phyloP scores from a whole-genome alignment of 2,329 filamentous ascomycete species.

The Apiospora hydei region DNA sequence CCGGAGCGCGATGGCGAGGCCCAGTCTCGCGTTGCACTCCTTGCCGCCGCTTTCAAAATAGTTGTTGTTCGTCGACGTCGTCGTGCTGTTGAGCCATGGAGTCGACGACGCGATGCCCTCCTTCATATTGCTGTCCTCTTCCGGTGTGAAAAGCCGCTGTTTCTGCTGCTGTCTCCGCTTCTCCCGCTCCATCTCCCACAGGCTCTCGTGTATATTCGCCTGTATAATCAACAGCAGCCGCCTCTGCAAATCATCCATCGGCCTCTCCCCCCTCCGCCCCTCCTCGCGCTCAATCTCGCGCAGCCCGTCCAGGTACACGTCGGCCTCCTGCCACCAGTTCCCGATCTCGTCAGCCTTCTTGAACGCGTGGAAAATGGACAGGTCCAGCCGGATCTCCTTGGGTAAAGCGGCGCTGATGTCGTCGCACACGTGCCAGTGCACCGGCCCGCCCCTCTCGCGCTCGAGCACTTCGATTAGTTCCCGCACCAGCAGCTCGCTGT shows the following conservation, averaged over 20 bases:
- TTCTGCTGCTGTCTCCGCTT: not conserved
- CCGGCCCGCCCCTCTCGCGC: not conserved
- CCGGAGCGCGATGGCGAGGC: not conserved
- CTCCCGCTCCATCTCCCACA: not conserved
- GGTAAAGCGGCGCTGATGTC: not conserved
- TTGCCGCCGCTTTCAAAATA: not conserved
- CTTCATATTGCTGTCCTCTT: not conserved
- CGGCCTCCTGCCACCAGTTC: not conserved
- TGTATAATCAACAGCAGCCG: not conserved
- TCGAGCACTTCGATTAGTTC: not conserved
- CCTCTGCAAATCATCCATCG: not conserved
- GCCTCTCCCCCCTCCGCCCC: not conserved
- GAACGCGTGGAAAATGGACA: not conserved
- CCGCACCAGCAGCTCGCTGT: constrained; percentile 1
- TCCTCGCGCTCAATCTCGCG: not conserved
- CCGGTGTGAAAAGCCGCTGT: not conserved
- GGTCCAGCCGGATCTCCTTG: not conserved
- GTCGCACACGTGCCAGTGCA: not conserved
- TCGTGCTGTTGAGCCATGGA: not conserved
- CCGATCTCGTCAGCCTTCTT: not conserved
- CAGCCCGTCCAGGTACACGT: not conserved
- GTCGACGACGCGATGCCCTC: not conserved
- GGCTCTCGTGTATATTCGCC: not conserved
- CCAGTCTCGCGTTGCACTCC: not conserved
- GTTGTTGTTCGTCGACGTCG: not conserved